phyloP scores from a whole-genome alignment of 2,329 filamentous ascomycete genomes.

The Samsoniella hepiali region DNA sequence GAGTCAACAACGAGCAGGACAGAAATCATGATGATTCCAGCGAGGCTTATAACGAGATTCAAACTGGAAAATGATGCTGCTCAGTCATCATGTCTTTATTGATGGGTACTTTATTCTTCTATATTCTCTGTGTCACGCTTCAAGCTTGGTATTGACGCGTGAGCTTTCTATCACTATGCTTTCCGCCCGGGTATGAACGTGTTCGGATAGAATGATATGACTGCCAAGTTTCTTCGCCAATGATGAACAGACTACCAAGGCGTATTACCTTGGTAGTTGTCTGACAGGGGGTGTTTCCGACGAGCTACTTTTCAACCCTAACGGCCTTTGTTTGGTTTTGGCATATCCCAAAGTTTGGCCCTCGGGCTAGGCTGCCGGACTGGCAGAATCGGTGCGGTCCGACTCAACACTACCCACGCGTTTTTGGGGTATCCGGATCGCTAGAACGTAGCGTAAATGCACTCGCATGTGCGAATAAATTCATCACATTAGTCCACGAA shows the following conservation, averaged over 20 bases:
- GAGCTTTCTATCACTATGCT: background rate
- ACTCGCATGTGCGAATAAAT: background rate
- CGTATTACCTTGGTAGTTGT: background rate
- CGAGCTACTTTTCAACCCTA: background rate
- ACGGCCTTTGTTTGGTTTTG: background rate
- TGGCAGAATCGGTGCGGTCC: background rate
- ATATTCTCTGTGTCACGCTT: background rate
- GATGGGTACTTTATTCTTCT: background rate
- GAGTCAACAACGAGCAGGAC: no score
- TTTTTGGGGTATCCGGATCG: background rate
- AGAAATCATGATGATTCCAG: no score
- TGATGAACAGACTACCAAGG: background rate
- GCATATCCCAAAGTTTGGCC: background rate
- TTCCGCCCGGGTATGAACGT: background rate
- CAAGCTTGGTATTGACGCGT: background rate
- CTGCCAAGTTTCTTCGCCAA: no score
- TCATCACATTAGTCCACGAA: slow-evolving; percentile 59
- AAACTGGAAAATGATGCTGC: no score
- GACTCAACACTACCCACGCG: background rate
- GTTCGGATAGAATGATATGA: background rate
- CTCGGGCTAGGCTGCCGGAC: background rate
- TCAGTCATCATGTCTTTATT: no score
- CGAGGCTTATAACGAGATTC: no score
- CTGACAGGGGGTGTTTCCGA: background rate
- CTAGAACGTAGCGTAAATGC: background rate